Evolutionary conservation across 2,329 filamentous ascomycete species (phyloP), one percentile per base, ranked within the genome.

Genomic region (Fusarium hainanense): DNA sequence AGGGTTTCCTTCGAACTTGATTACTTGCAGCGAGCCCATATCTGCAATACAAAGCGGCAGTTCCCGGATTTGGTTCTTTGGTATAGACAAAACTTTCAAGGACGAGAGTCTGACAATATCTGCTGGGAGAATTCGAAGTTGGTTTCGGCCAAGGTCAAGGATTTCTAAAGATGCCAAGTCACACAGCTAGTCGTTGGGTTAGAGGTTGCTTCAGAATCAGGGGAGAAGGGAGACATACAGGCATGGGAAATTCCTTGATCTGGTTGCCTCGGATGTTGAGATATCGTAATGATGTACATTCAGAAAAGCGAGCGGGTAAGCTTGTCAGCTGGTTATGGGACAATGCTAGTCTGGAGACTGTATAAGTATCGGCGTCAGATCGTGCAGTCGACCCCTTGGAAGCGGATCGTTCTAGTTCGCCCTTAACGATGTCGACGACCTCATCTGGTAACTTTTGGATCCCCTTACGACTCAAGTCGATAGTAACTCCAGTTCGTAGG

Each of bases 1-100:
- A 11, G 93, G 93, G 73, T 98, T 98, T 47, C 93, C 93, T 61
- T 95, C 92, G 37, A 98, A 88, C 79, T 97, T 97, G 59, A 98
- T 85, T 70, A 97, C 92, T 77, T 95, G 93, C 63, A 98, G 82
- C 58, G 93, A 96, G 59, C 87, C 90, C 92, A 98, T 97, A 69
- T 97, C 94, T 57, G 93, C 93, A 23, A 98, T 82, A 70, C 93
- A 94, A 9, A 92, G 82, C 3, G 95, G 95, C 20, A 98, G 83
- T 72, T 94, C 91, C 69, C 93, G 90, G 73, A 98, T 93, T 63
- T 91, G 89, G 78, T 98, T 98, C 77, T 92, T 93, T 72, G 93
- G 92, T 37, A 98, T 87, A 4, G 94, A 94, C 57, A 98, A 85
- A 18, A 98, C 94, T 77, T 97, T 97, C 69, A 98, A 83, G 3